Conservation (phyloP, 371 early-diverging fungal genomes). For the Dichotomocladium elegans region DNA sequence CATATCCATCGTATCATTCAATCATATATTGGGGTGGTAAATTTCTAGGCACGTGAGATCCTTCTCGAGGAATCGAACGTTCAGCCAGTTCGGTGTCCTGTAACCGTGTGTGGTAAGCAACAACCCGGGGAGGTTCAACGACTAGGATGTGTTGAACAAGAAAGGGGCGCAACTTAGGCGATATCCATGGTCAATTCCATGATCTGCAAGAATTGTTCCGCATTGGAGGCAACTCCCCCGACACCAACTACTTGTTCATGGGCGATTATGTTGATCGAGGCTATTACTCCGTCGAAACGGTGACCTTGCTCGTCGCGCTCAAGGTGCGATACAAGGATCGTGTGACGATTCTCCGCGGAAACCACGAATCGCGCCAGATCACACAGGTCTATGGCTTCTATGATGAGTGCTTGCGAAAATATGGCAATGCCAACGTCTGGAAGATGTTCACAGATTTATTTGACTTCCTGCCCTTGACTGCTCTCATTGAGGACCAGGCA, state of each 20-base stretch:
- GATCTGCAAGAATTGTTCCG: constrained; percentile 97
- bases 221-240: constrained; percentile 95
- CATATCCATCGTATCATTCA: too few species aligned
- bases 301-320: constrained; percentile 88
- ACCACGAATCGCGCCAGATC: constrained; percentile 98
- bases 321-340: constrained; percentile 97
- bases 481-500: constrained; percentile 63
- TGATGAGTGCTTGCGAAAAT: constrained; percentile 89
- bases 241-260: constrained; percentile 98
- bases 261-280: constrained; percentile 99
- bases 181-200: constrained; percentile 99
- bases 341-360: constrained; percentile 96
- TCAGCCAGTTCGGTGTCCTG: constrained; percentile 92
- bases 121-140: neutral
- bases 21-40: neutral
- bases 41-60: constrained; percentile 85
- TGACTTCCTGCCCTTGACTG: constrained; percentile 96
- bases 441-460: constrained; percentile 98
- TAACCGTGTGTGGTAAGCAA: constrained; percentile 90
- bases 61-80: constrained; percentile 94
- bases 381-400: constrained; percentile 99
- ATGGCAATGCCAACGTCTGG: constrained; percentile 98
- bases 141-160: neutral
- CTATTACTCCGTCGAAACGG: constrained; percentile 97
- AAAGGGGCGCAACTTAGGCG: constrained; percentile 32